Conservation (phyloP, 2,329 filamentous ascomycete genomes). For the Claviceps digitariae region DNA sequence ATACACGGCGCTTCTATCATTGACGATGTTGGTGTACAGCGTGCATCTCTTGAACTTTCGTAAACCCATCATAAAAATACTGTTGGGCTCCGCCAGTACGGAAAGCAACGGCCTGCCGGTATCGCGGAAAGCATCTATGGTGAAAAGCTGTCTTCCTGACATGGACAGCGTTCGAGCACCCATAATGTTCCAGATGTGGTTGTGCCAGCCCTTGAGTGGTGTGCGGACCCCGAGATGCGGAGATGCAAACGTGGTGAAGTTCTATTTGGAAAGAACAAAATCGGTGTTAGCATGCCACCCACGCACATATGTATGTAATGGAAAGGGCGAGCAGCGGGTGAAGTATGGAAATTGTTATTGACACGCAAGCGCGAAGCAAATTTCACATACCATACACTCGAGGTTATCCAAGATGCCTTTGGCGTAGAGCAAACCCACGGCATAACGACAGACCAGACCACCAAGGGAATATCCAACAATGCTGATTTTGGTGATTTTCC, state of each 20-base stretch:
- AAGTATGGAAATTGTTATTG: not conserved
- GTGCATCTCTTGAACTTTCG: slow-evolving; percentile 61
- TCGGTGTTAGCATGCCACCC: not conserved
- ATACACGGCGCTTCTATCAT: slow-evolving; percentile 69
- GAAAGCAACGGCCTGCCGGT: slow-evolving; percentile 70
- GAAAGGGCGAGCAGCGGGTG: not conserved
- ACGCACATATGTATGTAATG: not conserved
- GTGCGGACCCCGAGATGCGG: slow-evolving; percentile 68
- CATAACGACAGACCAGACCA: slow-evolving; percentile 75
- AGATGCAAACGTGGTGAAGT: slow-evolving; percentile 86
- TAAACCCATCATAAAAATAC: slow-evolving; percentile 74
- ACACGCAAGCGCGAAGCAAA: not conserved
- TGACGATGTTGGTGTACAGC: slow-evolving; percentile 75
- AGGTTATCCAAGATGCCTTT: slow-evolving; percentile 69
- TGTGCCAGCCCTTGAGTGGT: slow-evolving; percentile 51
- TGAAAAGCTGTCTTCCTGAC: slow-evolving; percentile 78
- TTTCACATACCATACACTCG: slow-evolving; percentile 53
- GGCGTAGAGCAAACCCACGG: slow-evolving; percentile 68
- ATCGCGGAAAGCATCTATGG: slow-evolving; percentile 71
- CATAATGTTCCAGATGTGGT: slow-evolving; percentile 67
- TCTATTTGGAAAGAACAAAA: slow-evolving; percentile 29
- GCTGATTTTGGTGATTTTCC: slow-evolving; percentile 68
- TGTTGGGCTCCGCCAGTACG: slow-evolving; percentile 68
- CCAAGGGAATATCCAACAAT: slow-evolving; percentile 84
- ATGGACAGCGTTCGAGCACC: slow-evolving; percentile 69